Base-by-base conservation (phyloP, 1,284 basidiomycete species). In the Cystobasidium pallidum region DNA sequence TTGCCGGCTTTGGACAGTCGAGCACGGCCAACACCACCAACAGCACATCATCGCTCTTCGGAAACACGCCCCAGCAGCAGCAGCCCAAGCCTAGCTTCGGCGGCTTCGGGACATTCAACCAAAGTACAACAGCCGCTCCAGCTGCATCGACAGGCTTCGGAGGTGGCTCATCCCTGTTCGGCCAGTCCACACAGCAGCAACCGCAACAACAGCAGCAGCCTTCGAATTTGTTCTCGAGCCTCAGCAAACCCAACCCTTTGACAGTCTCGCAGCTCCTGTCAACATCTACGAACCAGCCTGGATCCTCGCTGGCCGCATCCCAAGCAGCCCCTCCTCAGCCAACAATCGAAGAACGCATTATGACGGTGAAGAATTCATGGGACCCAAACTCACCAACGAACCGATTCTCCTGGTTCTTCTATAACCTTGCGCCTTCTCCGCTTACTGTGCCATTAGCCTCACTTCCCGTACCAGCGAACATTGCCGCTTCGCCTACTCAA, bases 261-360 rank as follows among this genome's bases (percentile, higher is more conserved):
- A 71, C 68, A 32, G 52, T 71, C 19, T 71, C 68, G 19, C 61
- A 71, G 28, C 59, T 71, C 24, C 47, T 59, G 8, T 63, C 59
- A 11, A 54, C 58, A 2, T 62, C 59, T 24, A 54, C 59, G 8
- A 58, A 32, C 13, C 66, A 49, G 21, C 54, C 66, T 19, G 52
- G 49, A 26, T 51, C 47, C 17, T 51, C 7, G 1, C 45, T 64
- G 15, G 68, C 49, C 10, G 54, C 49, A n/a, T 54, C 59, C 10
- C 66, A 68, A 41, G 43, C 57, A 24, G 39, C 67, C 13, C 67
- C 47, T 30, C 32, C 28, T 2, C 57, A 58, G 26, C 52, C 66
- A 3, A 67, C 34, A 21, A 30, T 61, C 19, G 57, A 61, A 21
- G 68, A 71, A n/a, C 68, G 61, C 11, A 52, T 71, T 17, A 64